Base-by-base conservation (phyloP, 1,139 yeast genomes). In the Torulaspora pretoriensis region DNA sequence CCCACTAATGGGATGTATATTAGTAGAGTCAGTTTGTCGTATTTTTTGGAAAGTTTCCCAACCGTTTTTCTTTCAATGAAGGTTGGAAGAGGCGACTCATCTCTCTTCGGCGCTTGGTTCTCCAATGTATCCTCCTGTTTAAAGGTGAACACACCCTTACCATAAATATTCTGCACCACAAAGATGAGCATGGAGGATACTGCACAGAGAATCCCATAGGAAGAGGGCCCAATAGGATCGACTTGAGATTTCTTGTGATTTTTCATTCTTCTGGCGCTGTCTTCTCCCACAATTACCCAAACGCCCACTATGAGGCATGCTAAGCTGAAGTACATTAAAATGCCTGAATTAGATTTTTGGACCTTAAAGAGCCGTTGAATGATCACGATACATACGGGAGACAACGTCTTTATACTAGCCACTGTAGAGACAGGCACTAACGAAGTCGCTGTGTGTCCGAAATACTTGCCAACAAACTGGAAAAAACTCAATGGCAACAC, bases 401-500 rank as follows among this genome's bases (percentile, higher is more conserved):
- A 83, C 35, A 90, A 71, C 0, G 97, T 92, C 69, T 92, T 92
- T 57, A 92, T 83, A 33, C 97, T 92, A 60, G 92, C 96, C 17
- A 92, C 97, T 50, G 92, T 74, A 1, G 97, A 87, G 10, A 92
- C 96, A 0, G 97, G 97, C 26, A 92, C 89, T 48, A 84, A 68
- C 4, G 92, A 79, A 2, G 97, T 90, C 17, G 97, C 95, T 61
- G 84, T 83, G 63, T 89, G 97, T 5, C 94, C 82, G 43, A 95
- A 80, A 55, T 88, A 79, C 65, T 92, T 97, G 19, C 97, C 98
- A 22, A 83, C 73, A 55, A 92, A 85, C 68, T 90, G 97, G 67
- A 90, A 92, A 47, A 82, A 70, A 3, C 97, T 96, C 85, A 92
- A 82, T 5, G 97, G 97, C 16, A 88, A 72, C 0, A 95, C 89